Base-by-base conservation (phyloP, 2,329 filamentous ascomycete genomes). In the Verticillium nonalfalfae region DNA sequence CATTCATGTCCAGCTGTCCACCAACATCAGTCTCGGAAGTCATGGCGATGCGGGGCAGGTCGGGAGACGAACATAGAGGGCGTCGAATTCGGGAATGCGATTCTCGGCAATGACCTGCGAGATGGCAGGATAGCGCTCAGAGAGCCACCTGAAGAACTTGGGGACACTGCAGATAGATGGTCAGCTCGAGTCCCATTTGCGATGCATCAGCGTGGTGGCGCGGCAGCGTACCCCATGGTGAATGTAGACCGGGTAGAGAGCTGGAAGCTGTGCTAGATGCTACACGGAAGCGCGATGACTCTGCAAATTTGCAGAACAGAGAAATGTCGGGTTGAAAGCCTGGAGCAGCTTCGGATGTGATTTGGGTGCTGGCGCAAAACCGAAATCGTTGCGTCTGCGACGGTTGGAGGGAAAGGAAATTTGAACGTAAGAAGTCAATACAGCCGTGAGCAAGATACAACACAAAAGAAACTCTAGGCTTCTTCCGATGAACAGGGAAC, bases 81-180 rank as follows among this genome's bases (percentile, higher is more conserved):
- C 95, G 77, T 99, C 95, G 78, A 99, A 99, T 77, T 99, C 96
- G 66, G 95, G 95, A 76, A 99, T 99, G 70, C 95, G 90, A 77
- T 97, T 99, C 81, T 99, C 95, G 60, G 94, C 93, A 73, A 99
- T 99, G 70, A 99, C 83, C 82, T 98, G 94, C 59, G 95, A 99
- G 75, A 99, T 99, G 65, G 95, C 88, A 61, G 95, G 95, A 85
- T 99, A 99, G 70, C 96, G 90, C 85, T 99, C 96, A 63, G 93
- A 97, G 83, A 99, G 90, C 95, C 96, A 99, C 85, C 95, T 86
- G 81, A 97, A 97, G 82, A 97, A 97, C 74, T 97, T 97, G 73
- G 90, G 90, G 67, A 87, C 84, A 83, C 85, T 85, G 65, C 45
- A 39, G 59, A 61, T 56, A 11, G 52, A 57, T 10, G n/a, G 59